These are phyloP conservation scores for Suhomyces vadensis DNA, from an alignment of 805 yeast species.

Conservation along the genomic window DNA sequence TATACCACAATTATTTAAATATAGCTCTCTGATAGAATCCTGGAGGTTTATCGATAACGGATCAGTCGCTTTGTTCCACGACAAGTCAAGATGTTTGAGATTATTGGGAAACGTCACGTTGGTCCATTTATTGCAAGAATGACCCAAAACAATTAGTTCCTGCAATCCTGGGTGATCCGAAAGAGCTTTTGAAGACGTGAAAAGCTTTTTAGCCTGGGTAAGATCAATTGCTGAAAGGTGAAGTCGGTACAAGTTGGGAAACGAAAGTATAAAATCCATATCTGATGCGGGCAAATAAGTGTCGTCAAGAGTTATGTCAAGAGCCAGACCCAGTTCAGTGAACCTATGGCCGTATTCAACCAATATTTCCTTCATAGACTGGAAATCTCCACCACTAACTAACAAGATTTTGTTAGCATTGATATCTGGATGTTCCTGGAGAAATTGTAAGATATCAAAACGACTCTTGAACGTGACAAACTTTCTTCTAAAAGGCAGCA, in stretches of 20 bases:
- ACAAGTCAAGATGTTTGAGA: conserved; percentile 32
- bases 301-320: conserved; percentile 33
- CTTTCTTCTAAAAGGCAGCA: conserved; percentile 9
- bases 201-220: conserved; percentile 7
- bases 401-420: conserved; percentile 28
- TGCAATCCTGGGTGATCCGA: conserved; percentile 16
- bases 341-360: conserved; percentile 20
- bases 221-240: conserved; percentile 30
- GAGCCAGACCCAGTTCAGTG: conserved; percentile 7
- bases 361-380: conserved; percentile 27
- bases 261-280: conserved; percentile 23
- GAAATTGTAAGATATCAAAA: conserved; percentile 35
- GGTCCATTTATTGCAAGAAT: conserved; percentile 31
- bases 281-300: conserved; percentile 21
- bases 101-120: conserved; percentile 25
- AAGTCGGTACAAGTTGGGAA: conserved; percentile 28
- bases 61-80: conserved; percentile 33
- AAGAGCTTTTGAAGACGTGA: conserved; percentile 9
- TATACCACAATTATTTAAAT: conserved; percentile 33
- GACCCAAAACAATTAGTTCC: conserved; percentile 36
- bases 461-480: conserved; percentile 20
- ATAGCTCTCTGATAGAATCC: conserved; percentile 24
- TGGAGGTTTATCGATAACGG: conserved; percentile 27
- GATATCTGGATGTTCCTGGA: conserved; percentile 28
- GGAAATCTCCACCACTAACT: conserved; percentile 33